Evolutionary conservation across 371 early-diverging fungal species (phyloP).

Genomic region (Lichtheimia corymbifera): DNA sequence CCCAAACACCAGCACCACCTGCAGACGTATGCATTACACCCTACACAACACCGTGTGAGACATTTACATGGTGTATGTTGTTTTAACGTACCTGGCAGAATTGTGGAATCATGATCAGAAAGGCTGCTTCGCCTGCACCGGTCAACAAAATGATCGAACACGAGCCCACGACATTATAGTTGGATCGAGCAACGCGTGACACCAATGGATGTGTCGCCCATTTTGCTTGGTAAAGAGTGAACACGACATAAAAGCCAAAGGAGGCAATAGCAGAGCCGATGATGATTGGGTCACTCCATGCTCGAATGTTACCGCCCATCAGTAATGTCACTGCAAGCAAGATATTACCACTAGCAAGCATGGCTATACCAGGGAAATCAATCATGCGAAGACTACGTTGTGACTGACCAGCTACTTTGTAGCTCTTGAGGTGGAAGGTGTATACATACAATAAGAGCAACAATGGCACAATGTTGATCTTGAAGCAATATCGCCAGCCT

Average conservation of each 20-base stretch:
- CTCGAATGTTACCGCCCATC: constrained; percentile 60
- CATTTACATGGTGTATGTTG: not conserved
- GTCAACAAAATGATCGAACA: constrained; percentile 18
- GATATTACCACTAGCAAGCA: constrained; percentile 51
- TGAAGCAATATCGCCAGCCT: constrained; percentile 78
- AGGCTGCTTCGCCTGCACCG: constrained; percentile 24
- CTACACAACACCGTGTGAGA: not conserved
- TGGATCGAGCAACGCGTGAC: constrained; percentile 36
- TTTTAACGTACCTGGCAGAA: not conserved
- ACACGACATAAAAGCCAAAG: constrained; percentile 40
- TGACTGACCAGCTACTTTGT: constrained; percentile 13
- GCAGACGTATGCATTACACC: constrained; percentile 8
- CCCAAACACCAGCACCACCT: constrained; percentile 11
- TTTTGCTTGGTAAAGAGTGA: constrained; percentile 59
- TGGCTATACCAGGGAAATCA: constrained; percentile 62
- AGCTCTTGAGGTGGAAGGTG: constrained; percentile 27
- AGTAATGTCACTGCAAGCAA: constrained; percentile 57
- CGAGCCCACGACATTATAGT: constrained; percentile 26
- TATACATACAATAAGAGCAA: constrained; percentile 43
- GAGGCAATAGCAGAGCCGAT: constrained; percentile 51
- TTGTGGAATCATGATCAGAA: constrained; percentile 34
- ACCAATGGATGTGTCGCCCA: constrained; percentile 64
- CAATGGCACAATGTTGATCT: constrained; percentile 70
- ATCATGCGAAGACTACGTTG: constrained; percentile 48
- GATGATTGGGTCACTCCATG: constrained; percentile 60